Evolutionary conservation across 2,329 filamentous ascomycete species (phyloP).

Genomic region (Alternaria postmessia): DNA sequence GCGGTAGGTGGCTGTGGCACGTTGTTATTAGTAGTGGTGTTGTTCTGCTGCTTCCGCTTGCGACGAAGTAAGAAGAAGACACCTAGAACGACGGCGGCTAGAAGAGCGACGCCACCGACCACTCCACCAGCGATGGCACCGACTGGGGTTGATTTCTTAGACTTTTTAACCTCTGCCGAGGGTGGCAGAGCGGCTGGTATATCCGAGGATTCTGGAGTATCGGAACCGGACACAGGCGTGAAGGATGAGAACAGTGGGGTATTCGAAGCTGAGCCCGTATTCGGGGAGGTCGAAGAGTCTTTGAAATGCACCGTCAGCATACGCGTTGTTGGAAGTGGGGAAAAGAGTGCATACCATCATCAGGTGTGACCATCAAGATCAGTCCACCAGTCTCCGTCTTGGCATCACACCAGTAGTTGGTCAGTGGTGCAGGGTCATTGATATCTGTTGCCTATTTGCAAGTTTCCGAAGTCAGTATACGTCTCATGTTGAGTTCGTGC

Average conservation of each 20-base stretch:
- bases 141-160: conserved; percentile 15
- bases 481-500: not conserved
- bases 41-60: conserved; percentile 14
- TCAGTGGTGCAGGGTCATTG: conserved; percentile 16
- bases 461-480: not conserved
- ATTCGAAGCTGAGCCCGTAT: not conserved
- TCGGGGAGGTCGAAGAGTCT: conserved; percentile 2
- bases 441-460: conserved; percentile 12
- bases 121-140: conserved; percentile 32
- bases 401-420: conserved; percentile 26
- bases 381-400: conserved; percentile 12
- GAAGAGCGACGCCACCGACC: conserved; percentile 26
- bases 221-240: not conserved
- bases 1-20: not conserved
- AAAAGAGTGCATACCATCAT: not conserved
- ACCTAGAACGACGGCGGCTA: conserved; percentile 21
- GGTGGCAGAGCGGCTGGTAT: not conserved
- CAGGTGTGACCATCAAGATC: conserved; percentile 18
- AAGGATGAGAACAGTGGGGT: not conserved
- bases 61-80: conserved; percentile 20
- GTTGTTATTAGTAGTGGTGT: not conserved
- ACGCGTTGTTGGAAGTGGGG: not conserved
- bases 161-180: not conserved
- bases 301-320: not conserved
- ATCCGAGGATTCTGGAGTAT: not conserved